These are phyloP conservation scores for Cordyceps javanica DNA, from an alignment of 2,329 filamentous ascomycete species.

Conservation along the genomic window DNA sequence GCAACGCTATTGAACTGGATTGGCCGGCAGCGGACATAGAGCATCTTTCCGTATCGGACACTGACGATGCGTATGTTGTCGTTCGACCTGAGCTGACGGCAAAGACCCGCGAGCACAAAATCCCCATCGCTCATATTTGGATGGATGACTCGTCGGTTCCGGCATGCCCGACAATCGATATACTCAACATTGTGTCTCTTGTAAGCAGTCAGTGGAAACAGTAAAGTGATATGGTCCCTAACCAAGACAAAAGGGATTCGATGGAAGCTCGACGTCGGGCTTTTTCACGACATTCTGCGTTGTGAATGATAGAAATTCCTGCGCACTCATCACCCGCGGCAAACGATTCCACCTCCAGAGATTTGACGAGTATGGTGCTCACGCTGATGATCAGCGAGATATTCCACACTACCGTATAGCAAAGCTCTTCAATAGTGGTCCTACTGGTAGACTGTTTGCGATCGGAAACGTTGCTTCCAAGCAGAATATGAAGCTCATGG, in stretches of 20 bases:
- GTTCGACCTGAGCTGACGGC: constrained; percentile 18
- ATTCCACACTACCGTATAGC: constrained; percentile 24
- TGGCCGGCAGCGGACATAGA: constrained; percentile 19
- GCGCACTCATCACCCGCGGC: constrained; percentile 22
- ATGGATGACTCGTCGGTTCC: constrained; percentile 9
- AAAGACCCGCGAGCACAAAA: constrained; percentile 18
- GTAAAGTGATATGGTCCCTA: neutral
- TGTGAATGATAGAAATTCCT: constrained; percentile 17
- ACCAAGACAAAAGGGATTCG: constrained; percentile 13
- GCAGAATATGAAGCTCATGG: constrained; percentile 20
- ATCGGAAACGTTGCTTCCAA: constrained; percentile 19
- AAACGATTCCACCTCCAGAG: constrained; percentile 21
- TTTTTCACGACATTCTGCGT: constrained; percentile 26
- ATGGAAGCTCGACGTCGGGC: constrained; percentile 19
- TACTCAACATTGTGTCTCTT: constrained; percentile 16
- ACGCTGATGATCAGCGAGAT: constrained; percentile 15
- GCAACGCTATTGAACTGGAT: constrained; percentile 2
- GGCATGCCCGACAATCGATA: neutral
- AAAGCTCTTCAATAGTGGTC: constrained; percentile 19
- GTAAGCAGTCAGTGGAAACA: constrained; percentile 5
- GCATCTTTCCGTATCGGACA: constrained; percentile 16
- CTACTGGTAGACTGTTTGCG: constrained; percentile 20
- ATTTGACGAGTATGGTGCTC: constrained; percentile 5
- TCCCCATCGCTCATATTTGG: constrained; percentile 19
- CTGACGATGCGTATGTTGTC: constrained; percentile 17